A percentile compares a stretch with the other conserved stretches of the same genome.
Evolutionary conservation across 768 basidiomycete species (phyloP).

Genomic region (Exidia glandulosa): DNA sequence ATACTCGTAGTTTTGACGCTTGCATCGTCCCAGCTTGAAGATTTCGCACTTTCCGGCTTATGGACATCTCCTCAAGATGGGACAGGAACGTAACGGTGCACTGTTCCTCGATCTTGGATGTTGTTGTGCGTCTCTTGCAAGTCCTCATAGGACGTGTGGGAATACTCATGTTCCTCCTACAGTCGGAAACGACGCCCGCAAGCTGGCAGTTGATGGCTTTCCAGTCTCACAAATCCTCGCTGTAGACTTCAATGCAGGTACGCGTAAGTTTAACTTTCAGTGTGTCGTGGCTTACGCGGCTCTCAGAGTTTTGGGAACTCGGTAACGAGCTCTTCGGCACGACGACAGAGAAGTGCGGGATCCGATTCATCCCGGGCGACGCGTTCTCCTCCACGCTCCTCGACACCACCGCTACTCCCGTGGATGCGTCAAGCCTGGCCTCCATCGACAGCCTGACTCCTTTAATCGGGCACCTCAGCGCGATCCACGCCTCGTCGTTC

Average conservation of each 20-base stretch:
- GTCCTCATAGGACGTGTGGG: not conserved
- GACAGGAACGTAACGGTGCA: conserved; percentile 10
- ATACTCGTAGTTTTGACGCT: not conserved
- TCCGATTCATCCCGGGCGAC: conserved; percentile 21
- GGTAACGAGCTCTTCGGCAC: conserved; percentile 17
- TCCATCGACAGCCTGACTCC: conserved; percentile 13
- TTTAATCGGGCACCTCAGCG: conserved; percentile 11
- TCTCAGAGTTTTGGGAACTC: conserved; percentile 18
- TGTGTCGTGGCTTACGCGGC: conserved; percentile 3
- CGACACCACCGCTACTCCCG: not conserved
- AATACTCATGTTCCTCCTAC: not conserved
- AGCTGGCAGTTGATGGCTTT: conserved; percentile 22
- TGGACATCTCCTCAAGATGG: conserved; percentile 13
- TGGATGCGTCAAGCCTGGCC: conserved; percentile 3
- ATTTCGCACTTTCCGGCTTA: conserved; percentile 19
- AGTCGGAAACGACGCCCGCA: conserved; percentile 26
- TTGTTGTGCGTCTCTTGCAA: conserved; percentile 16
- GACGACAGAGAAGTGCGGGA: conserved; percentile 12
- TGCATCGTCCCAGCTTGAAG: conserved; percentile 7
- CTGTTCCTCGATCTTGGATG: conserved; percentile 23
- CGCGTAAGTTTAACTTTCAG: not conserved
- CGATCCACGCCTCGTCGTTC: conserved; percentile 22
- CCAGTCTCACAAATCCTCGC: conserved; percentile 18
- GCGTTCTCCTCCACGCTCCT: conserved; percentile 12
- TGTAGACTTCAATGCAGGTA: conserved; percentile 9